A percentile compares a stretch with the other conserved stretches of the same genome.
phyloP scores from a whole-genome alignment of 108 stramenopile genomes.

The Fragilariopsis cylindrus region DNA sequence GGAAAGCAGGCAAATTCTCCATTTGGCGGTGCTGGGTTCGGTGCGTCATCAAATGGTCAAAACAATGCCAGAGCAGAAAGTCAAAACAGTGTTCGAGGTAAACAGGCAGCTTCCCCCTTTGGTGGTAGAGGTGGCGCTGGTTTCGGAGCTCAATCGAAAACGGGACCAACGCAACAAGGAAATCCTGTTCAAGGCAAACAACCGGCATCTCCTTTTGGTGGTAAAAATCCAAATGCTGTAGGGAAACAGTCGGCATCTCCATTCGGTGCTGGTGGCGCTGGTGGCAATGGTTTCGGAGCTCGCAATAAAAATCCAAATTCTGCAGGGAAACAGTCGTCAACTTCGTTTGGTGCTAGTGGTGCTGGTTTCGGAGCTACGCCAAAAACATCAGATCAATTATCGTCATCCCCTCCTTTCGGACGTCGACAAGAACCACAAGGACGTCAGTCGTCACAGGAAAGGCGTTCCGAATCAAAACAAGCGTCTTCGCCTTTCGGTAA shows the following conservation, averaged over 20 bases:
- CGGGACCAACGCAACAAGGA: no score
- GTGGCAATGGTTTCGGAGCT: background rate
- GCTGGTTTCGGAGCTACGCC: background rate
- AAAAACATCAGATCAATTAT: background rate
- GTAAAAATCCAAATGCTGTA: no score
- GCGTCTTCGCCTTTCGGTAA: background rate
- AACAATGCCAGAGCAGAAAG: background rate
- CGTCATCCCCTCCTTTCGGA: conserved; percentile 9
- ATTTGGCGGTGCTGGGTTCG: background rate
- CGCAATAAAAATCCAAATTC: background rate
- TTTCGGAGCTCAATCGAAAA: background rate
- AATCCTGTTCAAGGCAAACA: no score
- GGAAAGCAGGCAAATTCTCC: background rate
- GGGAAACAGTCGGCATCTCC: no score
- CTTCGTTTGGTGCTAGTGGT: background rate
- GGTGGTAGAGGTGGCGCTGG: background rate
- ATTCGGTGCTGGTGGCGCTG: background rate
- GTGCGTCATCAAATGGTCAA: background rate
- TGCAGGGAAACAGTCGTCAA: background rate
- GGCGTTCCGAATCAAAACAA: no score
- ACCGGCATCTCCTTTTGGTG: no score
- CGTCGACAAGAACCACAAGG: background rate
- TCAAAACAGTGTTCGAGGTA: background rate
- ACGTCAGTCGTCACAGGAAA: background rate
- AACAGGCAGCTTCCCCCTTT: background rate